phyloP scores from a whole-genome alignment of 108 stramenopile genomes.

The Nitzschia inconspicua region DNA sequence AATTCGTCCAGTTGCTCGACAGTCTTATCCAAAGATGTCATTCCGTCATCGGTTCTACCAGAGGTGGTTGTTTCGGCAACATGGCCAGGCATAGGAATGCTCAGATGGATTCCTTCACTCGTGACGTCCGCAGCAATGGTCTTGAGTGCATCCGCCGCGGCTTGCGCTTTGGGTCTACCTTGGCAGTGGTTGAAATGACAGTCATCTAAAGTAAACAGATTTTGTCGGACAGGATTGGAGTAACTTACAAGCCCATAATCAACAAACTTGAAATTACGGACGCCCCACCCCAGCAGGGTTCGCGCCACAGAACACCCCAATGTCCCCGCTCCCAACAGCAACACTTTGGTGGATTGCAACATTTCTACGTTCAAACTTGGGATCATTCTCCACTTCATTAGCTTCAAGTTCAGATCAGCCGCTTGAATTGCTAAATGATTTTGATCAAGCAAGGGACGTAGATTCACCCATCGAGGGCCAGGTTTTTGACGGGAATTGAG shows the following conservation, averaged over 20 bases:
- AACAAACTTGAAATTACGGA: conserved; percentile 89
- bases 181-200: conserved; percentile 59
- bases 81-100: conserved; percentile 99
- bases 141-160: conserved; percentile 88
- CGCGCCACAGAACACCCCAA: conserved; percentile 95
- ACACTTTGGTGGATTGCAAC: conserved; percentile 62
- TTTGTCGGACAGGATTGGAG: conserved; percentile 97
- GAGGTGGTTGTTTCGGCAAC: conserved; percentile 52
- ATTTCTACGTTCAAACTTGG: conserved; percentile 86
- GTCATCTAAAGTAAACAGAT: conserved; percentile 89
- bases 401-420: conserved; percentile 91
- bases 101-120: conserved; percentile 61
- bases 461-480: conserved; percentile 74
- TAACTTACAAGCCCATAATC: conserved; percentile 95
- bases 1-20: conserved; percentile 66
- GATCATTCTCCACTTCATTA: conserved; percentile 98
- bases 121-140: conserved; percentile 86
- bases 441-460: conserved; percentile 70
- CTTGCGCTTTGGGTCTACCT: conserved; percentile 87
- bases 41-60: conserved; percentile 42
- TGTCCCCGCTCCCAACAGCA: conserved; percentile 96
- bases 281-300: conserved; percentile 95
- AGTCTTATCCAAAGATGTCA: conserved; percentile 51
- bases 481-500: conserved; percentile 72
- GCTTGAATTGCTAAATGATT: conserved; percentile 86